Conservation (phyloP, 1,284 basidiomycete species). For the Cryptococcus amylolentus region DNA sequence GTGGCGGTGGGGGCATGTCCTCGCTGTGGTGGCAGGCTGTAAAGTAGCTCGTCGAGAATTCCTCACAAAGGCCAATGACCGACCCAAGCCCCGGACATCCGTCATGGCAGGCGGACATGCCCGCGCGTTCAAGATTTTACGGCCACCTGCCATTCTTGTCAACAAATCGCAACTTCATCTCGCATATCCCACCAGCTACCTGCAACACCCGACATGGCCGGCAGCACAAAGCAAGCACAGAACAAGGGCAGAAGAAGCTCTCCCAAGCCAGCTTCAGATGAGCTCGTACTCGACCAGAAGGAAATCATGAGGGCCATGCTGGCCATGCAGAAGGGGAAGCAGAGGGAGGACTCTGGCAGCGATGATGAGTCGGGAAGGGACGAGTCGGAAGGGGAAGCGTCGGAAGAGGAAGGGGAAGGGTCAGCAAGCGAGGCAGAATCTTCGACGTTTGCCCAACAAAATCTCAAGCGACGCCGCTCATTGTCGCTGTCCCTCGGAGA, state of each 20-base stretch:
- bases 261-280: not conserved
- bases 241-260: not conserved
- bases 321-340: slow-evolving; percentile 42
- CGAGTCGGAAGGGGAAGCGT: not conserved
- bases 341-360: slow-evolving; percentile 7
- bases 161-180: not conserved
- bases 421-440: not conserved
- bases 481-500: not conserved
- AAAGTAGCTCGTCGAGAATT: not conserved
- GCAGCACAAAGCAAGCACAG: not conserved
- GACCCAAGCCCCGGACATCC: not conserved
- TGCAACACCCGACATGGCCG: not conserved
- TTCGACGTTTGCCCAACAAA: not conserved
- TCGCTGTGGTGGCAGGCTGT: not conserved
- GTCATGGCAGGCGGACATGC: not conserved
- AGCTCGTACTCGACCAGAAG: slow-evolving; percentile 28
- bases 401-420: slow-evolving; percentile 14
- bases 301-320: slow-evolving; percentile 44
- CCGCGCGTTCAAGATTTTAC: slow-evolving; percentile 2
- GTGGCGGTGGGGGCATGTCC: not conserved
- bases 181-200: not conserved
- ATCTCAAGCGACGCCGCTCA: slow-evolving; percentile 8
- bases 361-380: slow-evolving; percentile 7
- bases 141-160: not conserved
- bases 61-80: not conserved